phyloP scores from a whole-genome alignment of 163 green algal genomes.

The Volvox carteri region DNA sequence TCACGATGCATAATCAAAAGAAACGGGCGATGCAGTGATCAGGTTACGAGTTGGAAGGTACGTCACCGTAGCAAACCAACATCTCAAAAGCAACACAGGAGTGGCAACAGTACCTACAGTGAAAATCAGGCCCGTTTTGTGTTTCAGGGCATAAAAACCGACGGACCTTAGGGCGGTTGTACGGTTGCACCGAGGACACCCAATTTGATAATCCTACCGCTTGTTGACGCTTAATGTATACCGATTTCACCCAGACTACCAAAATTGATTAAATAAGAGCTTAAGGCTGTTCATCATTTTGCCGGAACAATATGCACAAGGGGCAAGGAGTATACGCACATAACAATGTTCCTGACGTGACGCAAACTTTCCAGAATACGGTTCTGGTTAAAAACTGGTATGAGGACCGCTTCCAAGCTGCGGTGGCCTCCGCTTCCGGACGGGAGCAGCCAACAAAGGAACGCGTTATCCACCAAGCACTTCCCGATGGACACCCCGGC shows the following conservation, averaged over 20 bases:
- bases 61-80: too few species aligned
- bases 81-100: too few species aligned
- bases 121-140: too few species aligned
- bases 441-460: conserved; percentile 37
- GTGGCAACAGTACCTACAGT: too few species aligned
- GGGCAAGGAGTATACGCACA: conserved; percentile 37
- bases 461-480: conserved; percentile 27
- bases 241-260: neutral
- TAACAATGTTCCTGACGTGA: conserved; percentile 36
- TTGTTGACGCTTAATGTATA: neutral
- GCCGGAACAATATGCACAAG: neutral
- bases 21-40: too few species aligned
- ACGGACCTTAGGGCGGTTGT: conserved; percentile 5
- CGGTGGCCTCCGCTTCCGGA: conserved; percentile 11
- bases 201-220: neutral
- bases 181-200: neutral
- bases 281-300: neutral
- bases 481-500: neutral
- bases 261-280: neutral
- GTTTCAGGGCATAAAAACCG: too few species aligned
- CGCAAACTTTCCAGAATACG: conserved; percentile 28
- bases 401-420: conserved; percentile 43
- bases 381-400: conserved; percentile 53
- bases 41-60: too few species aligned
- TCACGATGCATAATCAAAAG: too few species aligned